These are phyloP conservation scores for Metschnikowia kofuensis DNA, from an alignment of 805 yeast species.

Conservation along the genomic window DNA sequence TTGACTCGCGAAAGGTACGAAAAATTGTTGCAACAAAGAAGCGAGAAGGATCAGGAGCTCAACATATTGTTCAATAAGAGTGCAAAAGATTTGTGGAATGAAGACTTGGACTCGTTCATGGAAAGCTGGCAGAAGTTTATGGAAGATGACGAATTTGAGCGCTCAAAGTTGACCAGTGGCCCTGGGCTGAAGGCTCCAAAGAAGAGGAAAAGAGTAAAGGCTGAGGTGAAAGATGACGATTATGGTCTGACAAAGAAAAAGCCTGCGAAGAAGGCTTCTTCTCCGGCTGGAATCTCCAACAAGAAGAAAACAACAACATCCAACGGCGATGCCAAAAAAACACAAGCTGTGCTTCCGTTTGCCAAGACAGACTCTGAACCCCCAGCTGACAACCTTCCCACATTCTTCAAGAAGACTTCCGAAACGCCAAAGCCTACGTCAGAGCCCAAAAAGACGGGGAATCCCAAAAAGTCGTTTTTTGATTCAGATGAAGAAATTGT, in stretches of 20 bases:
- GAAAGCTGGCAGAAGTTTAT: constrained; percentile 66
- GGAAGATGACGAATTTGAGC: constrained; percentile 58
- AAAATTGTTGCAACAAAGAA: constrained; percentile 68
- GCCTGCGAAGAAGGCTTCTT: constrained; percentile 9
- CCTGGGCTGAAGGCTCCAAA: constrained; percentile 38
- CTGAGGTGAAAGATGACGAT: constrained; percentile 15
- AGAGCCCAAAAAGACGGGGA: background rate
- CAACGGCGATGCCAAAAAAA: constrained; percentile 2
- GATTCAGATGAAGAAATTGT: constrained; percentile 15
- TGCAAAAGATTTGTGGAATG: constrained; percentile 86
- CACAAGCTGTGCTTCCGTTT: constrained; percentile 9
- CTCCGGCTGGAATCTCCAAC: background rate
- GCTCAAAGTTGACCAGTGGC: constrained; percentile 47
- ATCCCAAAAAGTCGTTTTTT: constrained; percentile 13
- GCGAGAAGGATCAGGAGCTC: constrained; percentile 69
- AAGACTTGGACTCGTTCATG: constrained; percentile 74
- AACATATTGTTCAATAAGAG: constrained; percentile 59
- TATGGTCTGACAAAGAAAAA: constrained; percentile 12
- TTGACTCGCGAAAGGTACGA: constrained; percentile 88
- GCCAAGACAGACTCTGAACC: constrained; percentile 2
- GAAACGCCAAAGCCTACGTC: background rate
- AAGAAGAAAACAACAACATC: background rate
- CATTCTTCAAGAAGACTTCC: constrained; percentile 15
- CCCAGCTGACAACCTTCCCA: constrained; percentile 14
- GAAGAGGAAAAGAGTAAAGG: constrained; percentile 26